Conservation (phyloP, 2,329 filamentous ascomycete species). For the Metarhizium humberi region DNA sequence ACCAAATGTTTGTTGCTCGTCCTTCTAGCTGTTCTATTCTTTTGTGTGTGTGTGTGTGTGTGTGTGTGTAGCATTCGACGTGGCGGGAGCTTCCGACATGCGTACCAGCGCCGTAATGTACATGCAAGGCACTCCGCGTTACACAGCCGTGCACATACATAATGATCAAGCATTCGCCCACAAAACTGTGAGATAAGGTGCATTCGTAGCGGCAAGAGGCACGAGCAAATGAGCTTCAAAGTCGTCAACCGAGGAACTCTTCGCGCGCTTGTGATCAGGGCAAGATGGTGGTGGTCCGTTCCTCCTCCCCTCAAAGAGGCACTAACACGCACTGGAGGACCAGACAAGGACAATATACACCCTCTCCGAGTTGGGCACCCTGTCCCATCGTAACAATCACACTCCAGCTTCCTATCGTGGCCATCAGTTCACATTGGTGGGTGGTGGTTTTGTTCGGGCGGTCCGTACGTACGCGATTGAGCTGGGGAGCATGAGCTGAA, state of each 20-base stretch:
- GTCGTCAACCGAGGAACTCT: background rate
- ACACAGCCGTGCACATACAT: background rate
- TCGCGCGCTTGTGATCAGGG: background rate
- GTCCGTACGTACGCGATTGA: background rate
- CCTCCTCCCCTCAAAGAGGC: background rate
- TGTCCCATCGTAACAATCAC: background rate
- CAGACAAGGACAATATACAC: background rate
- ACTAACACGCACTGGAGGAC: background rate
- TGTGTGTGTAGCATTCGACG: background rate
- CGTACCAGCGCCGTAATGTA: background rate
- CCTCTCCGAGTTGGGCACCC: background rate
- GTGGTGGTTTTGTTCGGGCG: background rate
- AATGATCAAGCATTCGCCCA: background rate
- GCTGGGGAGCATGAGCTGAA: background rate
- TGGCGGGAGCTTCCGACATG: background rate
- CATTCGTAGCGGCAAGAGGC: background rate
- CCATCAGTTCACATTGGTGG: background rate
- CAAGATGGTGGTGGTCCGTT: background rate
- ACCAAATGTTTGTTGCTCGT: too few species aligned
- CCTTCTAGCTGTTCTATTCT: too few species aligned
- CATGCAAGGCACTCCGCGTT: background rate
- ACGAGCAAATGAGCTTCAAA: background rate
- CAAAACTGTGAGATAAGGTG: background rate
- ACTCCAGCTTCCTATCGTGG: conserved; percentile 1
- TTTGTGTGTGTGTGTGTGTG: background rate